Base-by-base conservation (phyloP, 2,329 filamentous ascomycete genomes). In the Lasiodiplodia citricola region DNA sequence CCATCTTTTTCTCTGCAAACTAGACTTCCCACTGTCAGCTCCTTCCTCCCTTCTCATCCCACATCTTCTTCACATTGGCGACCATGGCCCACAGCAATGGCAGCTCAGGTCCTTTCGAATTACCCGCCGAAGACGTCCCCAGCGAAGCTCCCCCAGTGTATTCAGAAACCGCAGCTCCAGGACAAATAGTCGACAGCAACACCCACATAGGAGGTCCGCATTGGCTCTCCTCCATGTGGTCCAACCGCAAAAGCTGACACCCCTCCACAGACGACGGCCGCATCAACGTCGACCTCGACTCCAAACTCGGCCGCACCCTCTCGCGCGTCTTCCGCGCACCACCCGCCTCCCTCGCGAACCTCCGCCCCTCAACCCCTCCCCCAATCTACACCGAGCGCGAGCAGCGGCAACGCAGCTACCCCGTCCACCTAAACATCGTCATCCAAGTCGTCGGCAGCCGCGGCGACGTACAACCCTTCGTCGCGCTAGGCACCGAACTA, bases 401-500 rank as follows among this genome's bases (percentile, higher is more conserved):
- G 23, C 13, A 44, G 4, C 28, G 18, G 4, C 21, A 25, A 2
- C 37, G 21, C 18, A 41, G 21, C n/a, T 55, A 35, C 41, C 31
- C 25, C 28, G 52, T 66, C 31, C 25, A 44, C 41, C 75, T 87
- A 28, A 87, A 87, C 67, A 83, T 87, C 55, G 84, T 87, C 7
- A 86, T 87, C 65, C 86, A 87, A 68, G 83, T 87, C 1, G 86
- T 88, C 1, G 84, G 84, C 14, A 81, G 78, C 5, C 79, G 84
- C 28, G 86, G 86, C 10, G 86, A 88, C 73, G 84, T 88, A 0
- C 87, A 90, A 68, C 87, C 87, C 0, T 89, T 90, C 66, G 79
- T 90, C 63, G 85, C 87, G 0, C 78, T 90, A 1, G 87, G 85
- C 0, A 82, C 81, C 44, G 81, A 83, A n/a, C 74, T 89, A 0